Base-by-base conservation (phyloP, 2,329 filamentous ascomycete species). In the Septoria linicola region DNA sequence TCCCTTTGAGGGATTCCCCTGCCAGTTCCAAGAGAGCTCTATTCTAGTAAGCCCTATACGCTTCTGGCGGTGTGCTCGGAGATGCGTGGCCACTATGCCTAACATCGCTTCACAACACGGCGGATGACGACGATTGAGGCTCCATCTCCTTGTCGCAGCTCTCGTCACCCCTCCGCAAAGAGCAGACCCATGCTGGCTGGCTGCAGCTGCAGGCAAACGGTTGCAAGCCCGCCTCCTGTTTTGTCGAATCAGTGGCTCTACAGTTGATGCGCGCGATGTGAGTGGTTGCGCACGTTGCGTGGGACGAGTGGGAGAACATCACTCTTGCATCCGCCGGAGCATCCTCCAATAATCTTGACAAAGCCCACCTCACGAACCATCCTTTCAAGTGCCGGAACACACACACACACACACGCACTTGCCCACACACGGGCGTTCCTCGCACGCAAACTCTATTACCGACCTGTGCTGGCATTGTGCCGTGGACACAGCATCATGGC, bases 1-100 rank as follows among this genome's bases (percentile, higher is more conserved):
- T 54, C 52, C 51, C 43, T 35, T 20, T 17, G 42, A 49, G 45
- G 40, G 34, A 37, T 50, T 34, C 46, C 51, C 51, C 49, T 41
- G 6, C 23, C 20, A 13, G 16, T 27, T 46, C 13, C 31, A 27
- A 5, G 37, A 20, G 30, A 39, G 31, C 43, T 47, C 41, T 49
- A 37, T 41, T 49, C 41, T 39, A 39, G 34, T 30, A 17, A 23
- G 21, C 14, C 31, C 31, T 19, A 19, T 30, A 13, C 20, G 16
- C 14, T 19, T n/a, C 17, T 4, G 43, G 43, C 43, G 43, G 43
- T 47, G 43, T 37, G 43, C 34, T 47, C 43, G 43, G 43, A 39
- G 20, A 47, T 47, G 43, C 43, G 43, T 47, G 43, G 43, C 34
- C 43, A n/a, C n/a, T n/a, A n/a, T n/a, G n/a, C n/a, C n/a, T n/a